Evolutionary conservation across 768 basidiomycete genomes (phyloP), one percentile per base, ranked within the genome.

Genomic region (Austroboletus eburneus): DNA sequence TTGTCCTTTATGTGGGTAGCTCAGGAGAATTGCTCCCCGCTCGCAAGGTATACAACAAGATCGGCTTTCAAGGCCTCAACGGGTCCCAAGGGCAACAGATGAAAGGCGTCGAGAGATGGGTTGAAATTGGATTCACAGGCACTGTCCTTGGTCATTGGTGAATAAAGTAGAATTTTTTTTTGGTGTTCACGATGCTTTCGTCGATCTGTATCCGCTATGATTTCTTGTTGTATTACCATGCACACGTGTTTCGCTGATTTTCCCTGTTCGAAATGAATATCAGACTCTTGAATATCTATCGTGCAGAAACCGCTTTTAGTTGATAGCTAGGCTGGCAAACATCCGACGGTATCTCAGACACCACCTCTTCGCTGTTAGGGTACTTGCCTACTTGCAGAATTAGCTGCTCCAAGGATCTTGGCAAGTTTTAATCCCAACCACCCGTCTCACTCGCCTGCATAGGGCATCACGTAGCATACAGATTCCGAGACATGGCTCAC

Each of bases 1-100:
- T 53, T 14, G 80, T 80, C 0, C 72, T 90, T 1, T 90, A 82
- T 41, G 87, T 87, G 3, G 85, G 80, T 9, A 49, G 43, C 25
- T 48, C 58, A 3, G 16, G 43, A 1, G 56, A 50, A 6, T 36
- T 61, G 14, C 36, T 14, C 8, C 23, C 59, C 3, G 58, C 59
- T 1, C 58, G 58, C 42, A 55, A 48, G 32, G 50, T 59, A 2
- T 59, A 59, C 38, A 45, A 55, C 1, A 62, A 46, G 5, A 9
- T 62, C 0, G 59, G 58, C 1, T 59, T 61, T 21, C 58, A 59
- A 14, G 58, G 58, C 16, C 56, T 59, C 3, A 9, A 30, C 12
- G 23, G 5, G 27, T 12, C 27, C 5, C 27, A 6, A 27, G 27
- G 9, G 12, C 29, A 49, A 23, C 46, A 48, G 3, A 47, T 52